Base-by-base conservation (phyloP, 805 yeast species). In the Dipodascus geniculatus region DNA sequence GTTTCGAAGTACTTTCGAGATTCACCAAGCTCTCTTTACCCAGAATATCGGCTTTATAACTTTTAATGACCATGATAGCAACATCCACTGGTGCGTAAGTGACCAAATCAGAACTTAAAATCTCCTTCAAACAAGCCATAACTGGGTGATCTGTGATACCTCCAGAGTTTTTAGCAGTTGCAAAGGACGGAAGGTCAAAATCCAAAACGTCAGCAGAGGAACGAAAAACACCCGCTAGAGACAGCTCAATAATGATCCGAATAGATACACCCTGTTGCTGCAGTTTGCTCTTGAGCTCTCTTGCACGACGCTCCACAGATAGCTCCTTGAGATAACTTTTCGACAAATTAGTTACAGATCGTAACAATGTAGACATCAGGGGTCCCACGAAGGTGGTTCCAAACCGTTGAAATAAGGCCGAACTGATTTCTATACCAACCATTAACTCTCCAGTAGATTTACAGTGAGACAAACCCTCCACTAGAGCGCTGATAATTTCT, bases 351-450 rank as follows among this genome's bases (percentile, higher is more conserved):
- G 55, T 56, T 23, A 68, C 57, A 3, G 62, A 65, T n/a, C 58
- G 56, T 16, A 65, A 54, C 16, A 68, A 54, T n/a, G 70, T 70
- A 22, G 71, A 65, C 54, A 77, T 66, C 33, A 81, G 62, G 9
- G 57, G 62, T 0, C 79, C 77, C 0, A 90, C 77, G 64, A 86
- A 84, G 1, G 66, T 58, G 0, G 57, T 52, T 1, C 71, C 62
- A 63, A 89, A 88, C 53, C 96, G 71, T 66, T 85, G 96, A 68
- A 88, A 96, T 19, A 89, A 68, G 0, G 81, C 82, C 42, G 87
- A 78, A 0, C 83, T 73, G 1, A 88, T 75, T 59, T 83, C 89
- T 23, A 82, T 74, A 1, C 83, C 81, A 0, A 91, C 81, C 16
- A 60, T 56, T 1, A 85, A 65, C 63, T 87, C 95, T 6, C 75